Conservation (phyloP, 495 filamentous ascomycete species). For the Penicillium cinerascens region DNA sequence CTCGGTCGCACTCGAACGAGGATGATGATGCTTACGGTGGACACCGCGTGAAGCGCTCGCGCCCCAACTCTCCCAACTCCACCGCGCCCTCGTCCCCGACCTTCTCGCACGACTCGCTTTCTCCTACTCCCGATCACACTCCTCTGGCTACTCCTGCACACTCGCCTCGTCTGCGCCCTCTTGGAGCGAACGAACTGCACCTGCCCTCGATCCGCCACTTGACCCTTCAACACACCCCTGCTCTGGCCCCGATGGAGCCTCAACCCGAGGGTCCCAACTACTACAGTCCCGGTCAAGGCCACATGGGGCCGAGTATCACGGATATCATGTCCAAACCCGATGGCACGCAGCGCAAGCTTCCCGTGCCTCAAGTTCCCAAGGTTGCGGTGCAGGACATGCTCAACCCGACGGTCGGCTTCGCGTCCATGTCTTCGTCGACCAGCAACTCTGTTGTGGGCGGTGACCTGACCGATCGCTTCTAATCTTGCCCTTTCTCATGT, state of each 20-base stretch:
- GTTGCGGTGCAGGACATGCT: conserved; percentile 86
- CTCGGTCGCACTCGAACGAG: conserved; percentile 85
- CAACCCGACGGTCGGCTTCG: conserved; percentile 60
- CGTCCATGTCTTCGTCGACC: conserved; percentile 50
- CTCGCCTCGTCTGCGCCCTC: conserved; percentile 84
- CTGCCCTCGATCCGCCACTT: conserved; percentile 87
- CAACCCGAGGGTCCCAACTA: conserved; percentile 54
- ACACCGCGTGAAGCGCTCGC: conserved; percentile 76
- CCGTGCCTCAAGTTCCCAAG: conserved; percentile 83
- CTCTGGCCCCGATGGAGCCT: conserved; percentile 89
- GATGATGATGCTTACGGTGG: conserved; percentile 69
- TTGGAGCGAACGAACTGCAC: conserved; percentile 64
- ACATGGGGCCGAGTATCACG: conserved; percentile 71
- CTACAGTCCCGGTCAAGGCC: conserved; percentile 50
- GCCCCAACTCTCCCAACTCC: conserved; percentile 89
- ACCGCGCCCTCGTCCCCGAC: conserved; percentile 97
- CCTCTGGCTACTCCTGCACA: conserved; percentile 93
- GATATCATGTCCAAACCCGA: conserved; percentile 91
- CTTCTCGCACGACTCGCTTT: conserved; percentile 93
- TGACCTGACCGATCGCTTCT: conserved; percentile 42
- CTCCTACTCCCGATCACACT: conserved; percentile 95
- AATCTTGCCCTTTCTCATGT: conserved; percentile 11
- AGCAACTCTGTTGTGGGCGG: conserved; percentile 46
- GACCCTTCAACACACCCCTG: conserved; percentile 82
- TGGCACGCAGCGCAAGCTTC: conserved; percentile 87